These are phyloP conservation scores for Phytophthora foliorum DNA, from an alignment of 352 stramenopile species.

Conservation along the genomic window DNA sequence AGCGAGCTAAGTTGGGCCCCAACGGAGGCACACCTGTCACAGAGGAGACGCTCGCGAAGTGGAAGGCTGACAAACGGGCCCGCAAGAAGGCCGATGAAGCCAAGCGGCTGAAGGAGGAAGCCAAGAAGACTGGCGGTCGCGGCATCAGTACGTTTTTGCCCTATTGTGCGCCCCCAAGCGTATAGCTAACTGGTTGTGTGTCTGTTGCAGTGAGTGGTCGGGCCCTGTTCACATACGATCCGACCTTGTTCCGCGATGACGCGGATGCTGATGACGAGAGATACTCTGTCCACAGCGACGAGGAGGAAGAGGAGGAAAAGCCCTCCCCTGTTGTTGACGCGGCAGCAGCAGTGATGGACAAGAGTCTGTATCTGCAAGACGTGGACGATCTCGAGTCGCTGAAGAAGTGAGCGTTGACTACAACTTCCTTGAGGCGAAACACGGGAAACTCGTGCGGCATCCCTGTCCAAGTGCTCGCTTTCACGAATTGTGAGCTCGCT, in stretches of 20 bases:
- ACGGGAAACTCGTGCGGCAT: constrained; percentile 14
- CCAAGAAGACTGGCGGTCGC: constrained; percentile 87
- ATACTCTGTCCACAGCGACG: constrained; percentile 78
- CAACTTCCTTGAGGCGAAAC: constrained; percentile 9
- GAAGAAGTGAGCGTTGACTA: constrained; percentile 65
- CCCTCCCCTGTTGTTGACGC: constrained; percentile 50
- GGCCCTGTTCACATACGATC: constrained; percentile 92
- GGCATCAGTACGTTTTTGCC: constrained; percentile 79
- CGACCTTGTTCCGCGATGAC: constrained; percentile 93
- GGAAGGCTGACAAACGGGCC: constrained; percentile 89
- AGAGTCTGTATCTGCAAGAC: constrained; percentile 87
- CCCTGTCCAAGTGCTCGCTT: constrained; percentile 27
- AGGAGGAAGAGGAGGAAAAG: constrained; percentile 62
- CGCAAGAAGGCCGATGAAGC: constrained; percentile 83
- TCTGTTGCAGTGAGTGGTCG: constrained; percentile 88
- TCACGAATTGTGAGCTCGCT: constrained; percentile 17
- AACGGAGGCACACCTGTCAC: constrained; percentile 89
- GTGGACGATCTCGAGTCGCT: constrained; percentile 79
- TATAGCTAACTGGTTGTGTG: constrained; percentile 11
- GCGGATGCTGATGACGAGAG: constrained; percentile 88
- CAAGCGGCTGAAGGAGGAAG: constrained; percentile 86
- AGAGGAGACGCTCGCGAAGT: constrained; percentile 88
- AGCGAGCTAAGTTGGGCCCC: constrained; percentile 89
- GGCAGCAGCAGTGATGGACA: constrained; percentile 79
- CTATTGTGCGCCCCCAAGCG: neutral